These are phyloP conservation scores for Chlamydomonas reinhardtii DNA, from an alignment of 163 green algal genomes.

Conservation along the genomic window DNA sequence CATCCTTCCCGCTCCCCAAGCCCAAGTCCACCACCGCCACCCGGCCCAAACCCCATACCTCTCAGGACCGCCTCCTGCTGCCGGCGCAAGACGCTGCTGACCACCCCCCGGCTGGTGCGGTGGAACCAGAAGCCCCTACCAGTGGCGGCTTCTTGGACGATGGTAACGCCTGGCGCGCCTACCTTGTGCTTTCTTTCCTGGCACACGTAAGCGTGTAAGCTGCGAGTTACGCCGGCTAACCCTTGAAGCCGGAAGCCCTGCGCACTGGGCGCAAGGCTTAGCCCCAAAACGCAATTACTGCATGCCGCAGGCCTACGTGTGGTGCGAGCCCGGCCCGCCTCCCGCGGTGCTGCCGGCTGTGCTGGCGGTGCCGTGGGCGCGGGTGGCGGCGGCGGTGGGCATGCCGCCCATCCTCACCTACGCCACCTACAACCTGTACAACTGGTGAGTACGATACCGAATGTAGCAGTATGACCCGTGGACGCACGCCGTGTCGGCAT, in stretches of 20 bases:
- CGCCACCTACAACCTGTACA: slow-evolving; percentile 68
- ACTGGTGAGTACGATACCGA: slow-evolving; percentile 39
- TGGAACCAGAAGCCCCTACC: no score
- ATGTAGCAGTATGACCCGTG: no score
- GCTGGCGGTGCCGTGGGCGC: slow-evolving; percentile 58
- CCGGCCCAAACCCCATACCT: no score
- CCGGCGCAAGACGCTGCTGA: no score
- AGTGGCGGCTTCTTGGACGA: not conserved
- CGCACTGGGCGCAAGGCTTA: no score
- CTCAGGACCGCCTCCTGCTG: no score
- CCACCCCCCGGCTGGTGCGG: no score
- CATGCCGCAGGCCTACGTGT: slow-evolving; percentile 58
- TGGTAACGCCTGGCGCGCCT: slow-evolving; percentile 53
- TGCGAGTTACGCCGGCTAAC: no score
- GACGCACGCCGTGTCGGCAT: no score
- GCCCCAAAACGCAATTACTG: not conserved
- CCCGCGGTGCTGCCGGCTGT: slow-evolving; percentile 42
- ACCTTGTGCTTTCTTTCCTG: slow-evolving; percentile 62
- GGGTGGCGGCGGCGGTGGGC: slow-evolving; percentile 39
- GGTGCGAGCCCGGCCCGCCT: slow-evolving; percentile 55
- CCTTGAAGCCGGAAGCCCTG: no score
- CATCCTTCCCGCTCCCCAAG: no score
- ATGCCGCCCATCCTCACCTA: slow-evolving; percentile 67
- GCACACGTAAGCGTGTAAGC: slow-evolving; percentile 49
- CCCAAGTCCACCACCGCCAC: no score